Evolutionary conservation across 306 rosid genomes (phyloP), one percentile per base, ranked within the genome.

Genomic region (Vicia villosa): DNA sequence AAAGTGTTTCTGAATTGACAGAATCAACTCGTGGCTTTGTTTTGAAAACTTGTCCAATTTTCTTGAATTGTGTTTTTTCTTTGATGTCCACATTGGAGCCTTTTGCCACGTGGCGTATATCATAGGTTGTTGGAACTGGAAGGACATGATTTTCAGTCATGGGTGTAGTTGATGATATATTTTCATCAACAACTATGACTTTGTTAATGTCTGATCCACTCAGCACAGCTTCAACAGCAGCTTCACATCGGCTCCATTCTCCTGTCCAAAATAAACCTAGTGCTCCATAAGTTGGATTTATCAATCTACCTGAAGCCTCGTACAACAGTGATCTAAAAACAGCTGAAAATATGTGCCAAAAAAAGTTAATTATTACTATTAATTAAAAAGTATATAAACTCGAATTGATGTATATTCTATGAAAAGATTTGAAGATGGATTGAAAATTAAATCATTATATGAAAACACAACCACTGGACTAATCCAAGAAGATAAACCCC

Each of bases 231-330:
- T 81, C 84, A 14, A 91, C 90, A 10, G 92, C 90, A 2, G 90
- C 85, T 73, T 88, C 86, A 59, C 92, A 86, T 28, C 68, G 77
- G 17, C 17, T 74, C 90, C 89, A 91, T 20, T 84, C 75, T 4
- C 88, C 88, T 3, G 59, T 56, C 73, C 78, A 84, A 17, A 81
- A 68, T 55, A 91, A 52, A 1, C 97, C 97, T 16, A 91, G 19
- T 4, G 92, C 80, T 5, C 97, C 97, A 64, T 78, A 54, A 0
- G 79, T 79, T 1, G 96, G 97, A 78, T 85, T 82, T 77, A 85
- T 85, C 28, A 86, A 72, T 73, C 97, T 79, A 8, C 92, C 96
- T 34, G 92, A 82, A 5, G 96, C 87, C 69, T 88, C 97, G 20
- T 86, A 86, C 76, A 88, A 24, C 24, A 91, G 6, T 8, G 92